A percentile compares a stretch with the other conserved stretches of the same genome.
These are phyloP conservation scores for Pulveroboletus sp. DNA, from an alignment of 768 basidiomycete genomes.

Conservation along the genomic window DNA sequence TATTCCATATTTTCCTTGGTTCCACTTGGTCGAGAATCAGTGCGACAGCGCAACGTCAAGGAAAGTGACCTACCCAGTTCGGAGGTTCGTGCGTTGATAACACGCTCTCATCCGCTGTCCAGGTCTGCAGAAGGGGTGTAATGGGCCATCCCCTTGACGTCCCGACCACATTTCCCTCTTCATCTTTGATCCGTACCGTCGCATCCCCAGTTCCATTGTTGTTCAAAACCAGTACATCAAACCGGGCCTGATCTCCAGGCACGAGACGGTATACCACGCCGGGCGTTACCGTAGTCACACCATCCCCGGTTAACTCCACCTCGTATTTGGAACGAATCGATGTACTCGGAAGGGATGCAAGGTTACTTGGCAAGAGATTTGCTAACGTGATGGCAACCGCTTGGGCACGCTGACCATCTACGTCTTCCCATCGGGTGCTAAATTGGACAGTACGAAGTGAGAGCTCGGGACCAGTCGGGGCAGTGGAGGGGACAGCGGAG, in stretches of 20 bases:
- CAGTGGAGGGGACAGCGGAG: slow-evolving; percentile 25
- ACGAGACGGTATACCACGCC: slow-evolving; percentile 47
- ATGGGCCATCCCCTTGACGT: slow-evolving; percentile 38
- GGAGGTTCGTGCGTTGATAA: slow-evolving; percentile 50
- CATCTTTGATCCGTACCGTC: slow-evolving; percentile 32
- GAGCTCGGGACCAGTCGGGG: slow-evolving; percentile 27
- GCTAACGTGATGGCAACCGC: slow-evolving; percentile 50
- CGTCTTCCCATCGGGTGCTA: slow-evolving; percentile 44
- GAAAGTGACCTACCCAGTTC: slow-evolving; percentile 40
- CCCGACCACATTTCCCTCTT: slow-evolving; percentile 33
- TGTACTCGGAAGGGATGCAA: slow-evolving; percentile 22
- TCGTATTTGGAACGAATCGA: slow-evolving; percentile 34
- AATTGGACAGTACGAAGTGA: slow-evolving; percentile 43
- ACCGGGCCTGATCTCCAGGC: slow-evolving; percentile 47
- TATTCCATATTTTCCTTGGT: slow-evolving; percentile 52
- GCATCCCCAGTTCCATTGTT: slow-evolving; percentile 27
- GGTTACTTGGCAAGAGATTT: slow-evolving; percentile 43
- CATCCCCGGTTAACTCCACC: slow-evolving; percentile 37
- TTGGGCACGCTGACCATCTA: slow-evolving; percentile 39
- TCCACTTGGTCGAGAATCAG: slow-evolving; percentile 37
- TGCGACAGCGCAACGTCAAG: background rate
- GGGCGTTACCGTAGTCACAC: slow-evolving; percentile 40
- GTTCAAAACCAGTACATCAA: slow-evolving; percentile 48
- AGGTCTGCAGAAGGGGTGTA: slow-evolving; percentile 37
- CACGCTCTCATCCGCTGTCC: slow-evolving; percentile 36